Conservation (phyloP, 2,329 filamentous ascomycete genomes). For the Neoscytalidium dimidiatum region DNA sequence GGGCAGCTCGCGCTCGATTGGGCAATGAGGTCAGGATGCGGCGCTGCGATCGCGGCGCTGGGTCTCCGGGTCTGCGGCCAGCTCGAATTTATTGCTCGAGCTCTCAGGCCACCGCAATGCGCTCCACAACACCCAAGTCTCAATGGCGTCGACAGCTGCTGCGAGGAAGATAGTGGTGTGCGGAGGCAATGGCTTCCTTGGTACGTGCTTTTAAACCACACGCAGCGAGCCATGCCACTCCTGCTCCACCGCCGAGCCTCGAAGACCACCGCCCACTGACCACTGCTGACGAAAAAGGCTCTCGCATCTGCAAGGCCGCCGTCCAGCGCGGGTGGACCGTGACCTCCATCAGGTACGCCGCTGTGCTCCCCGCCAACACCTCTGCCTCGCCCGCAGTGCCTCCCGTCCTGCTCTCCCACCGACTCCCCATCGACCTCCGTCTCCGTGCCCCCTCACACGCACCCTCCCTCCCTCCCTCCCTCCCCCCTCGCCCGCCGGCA, state of each 20-base stretch:
- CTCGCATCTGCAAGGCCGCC: slow-evolving; percentile 87
- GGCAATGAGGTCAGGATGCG: slow-evolving; percentile 19
- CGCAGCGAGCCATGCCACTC: slow-evolving; percentile 1
- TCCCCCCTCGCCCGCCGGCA: slow-evolving; percentile 23
- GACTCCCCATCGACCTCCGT: slow-evolving; percentile 11
- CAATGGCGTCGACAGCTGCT: slow-evolving; percentile 55
- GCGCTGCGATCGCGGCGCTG: not conserved
- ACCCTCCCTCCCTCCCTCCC: not conserved
- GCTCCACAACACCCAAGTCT: slow-evolving; percentile 21
- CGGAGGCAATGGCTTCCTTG: slow-evolving; percentile 91
- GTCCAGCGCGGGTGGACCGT: slow-evolving; percentile 87
- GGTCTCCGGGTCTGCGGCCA: not conserved
- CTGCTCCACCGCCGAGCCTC: slow-evolving; percentile 8
- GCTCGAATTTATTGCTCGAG: not conserved
- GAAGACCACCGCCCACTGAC: not conserved
- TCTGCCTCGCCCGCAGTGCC: not conserved
- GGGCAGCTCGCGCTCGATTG: not conserved
- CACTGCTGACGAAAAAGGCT: slow-evolving; percentile 48
- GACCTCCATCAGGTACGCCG: slow-evolving; percentile 78
- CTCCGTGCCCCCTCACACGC: not conserved
- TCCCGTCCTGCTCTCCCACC: slow-evolving; percentile 19
- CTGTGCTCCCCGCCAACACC: not conserved
- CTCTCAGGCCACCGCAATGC: not conserved
- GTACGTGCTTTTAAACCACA: slow-evolving; percentile 43
- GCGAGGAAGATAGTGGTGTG: slow-evolving; percentile 85